Conservation (phyloP, 2,329 filamentous ascomycete species). For the Nemania serpens region DNA sequence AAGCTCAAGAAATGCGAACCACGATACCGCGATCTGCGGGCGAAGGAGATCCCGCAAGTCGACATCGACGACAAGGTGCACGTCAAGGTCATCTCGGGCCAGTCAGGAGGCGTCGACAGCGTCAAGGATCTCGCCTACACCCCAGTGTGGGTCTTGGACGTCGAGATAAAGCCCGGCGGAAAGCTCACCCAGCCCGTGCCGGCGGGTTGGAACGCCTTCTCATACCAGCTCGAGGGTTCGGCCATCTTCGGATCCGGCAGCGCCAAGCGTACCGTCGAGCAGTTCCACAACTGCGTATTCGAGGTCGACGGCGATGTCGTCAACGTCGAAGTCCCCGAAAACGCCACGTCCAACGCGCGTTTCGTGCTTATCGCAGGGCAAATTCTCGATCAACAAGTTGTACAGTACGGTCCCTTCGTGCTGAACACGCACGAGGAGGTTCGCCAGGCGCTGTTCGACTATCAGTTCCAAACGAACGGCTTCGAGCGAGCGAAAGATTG, state of each 20-base stretch:
- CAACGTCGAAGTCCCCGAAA: constrained; percentile 69
- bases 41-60: constrained; percentile 77
- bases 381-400: constrained; percentile 69
- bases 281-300: constrained; percentile 91
- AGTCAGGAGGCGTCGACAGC: constrained; percentile 81
- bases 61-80: constrained; percentile 73
- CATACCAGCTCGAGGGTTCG: constrained; percentile 79
- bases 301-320: constrained; percentile 78
- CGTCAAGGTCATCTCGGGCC: constrained; percentile 90
- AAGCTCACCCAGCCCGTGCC: constrained; percentile 76
- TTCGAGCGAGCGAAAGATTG: constrained; percentile 72
- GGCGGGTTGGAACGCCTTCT: constrained; percentile 85
- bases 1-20: constrained; percentile 87
- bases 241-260: constrained; percentile 64
- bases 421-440: constrained; percentile 65
- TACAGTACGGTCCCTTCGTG: constrained; percentile 75
- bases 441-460: constrained; percentile 70
- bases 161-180: constrained; percentile 79
- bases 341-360: constrained; percentile 56
- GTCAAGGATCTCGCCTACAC: constrained; percentile 93
- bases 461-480: constrained; percentile 66
- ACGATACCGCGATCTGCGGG: constrained; percentile 83
- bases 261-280: constrained; percentile 58
- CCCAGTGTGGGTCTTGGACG: constrained; percentile 93
- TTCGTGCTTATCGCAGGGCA: constrained; percentile 72